phyloP scores from a whole-genome alignment of 495 filamentous ascomycete genomes.

The Alectoria sarmentosa region DNA sequence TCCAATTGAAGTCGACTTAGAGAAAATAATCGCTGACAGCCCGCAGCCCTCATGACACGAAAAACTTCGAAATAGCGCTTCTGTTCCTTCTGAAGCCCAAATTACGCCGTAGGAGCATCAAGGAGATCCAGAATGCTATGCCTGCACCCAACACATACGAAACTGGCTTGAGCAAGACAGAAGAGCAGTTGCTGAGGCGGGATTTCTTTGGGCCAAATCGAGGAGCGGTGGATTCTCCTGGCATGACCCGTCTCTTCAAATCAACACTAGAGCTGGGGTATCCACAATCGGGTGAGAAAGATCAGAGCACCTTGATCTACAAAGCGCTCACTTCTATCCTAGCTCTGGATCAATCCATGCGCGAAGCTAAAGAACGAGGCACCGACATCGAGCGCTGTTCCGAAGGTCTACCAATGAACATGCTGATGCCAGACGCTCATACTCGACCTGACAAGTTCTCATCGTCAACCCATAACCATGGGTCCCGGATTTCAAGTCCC shows the following conservation, averaged over 20 bases:
- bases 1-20: neutral
- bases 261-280: slow-evolving; percentile 8
- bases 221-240: slow-evolving; percentile 2
- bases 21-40: neutral
- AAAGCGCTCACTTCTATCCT: neutral
- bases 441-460: neutral
- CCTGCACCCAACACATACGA: neutral
- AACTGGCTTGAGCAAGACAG: slow-evolving; percentile 6
- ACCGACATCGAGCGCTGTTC: slow-evolving; percentile 7
- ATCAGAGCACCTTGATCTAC: neutral
- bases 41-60: slow-evolving; percentile 2
- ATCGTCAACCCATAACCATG: neutral
- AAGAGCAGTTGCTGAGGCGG: neutral
- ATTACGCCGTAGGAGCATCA: slow-evolving; percentile 4
- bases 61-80: slow-evolving; percentile 10
- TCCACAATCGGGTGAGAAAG: slow-evolving; percentile 9
- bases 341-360: slow-evolving; percentile 8
- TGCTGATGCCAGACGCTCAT: slow-evolving; percentile 8
- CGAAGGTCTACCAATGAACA: slow-evolving; percentile 6
- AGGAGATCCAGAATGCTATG: neutral
- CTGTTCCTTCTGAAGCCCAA: slow-evolving; percentile 8
- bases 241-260: slow-evolving; percentile 12
- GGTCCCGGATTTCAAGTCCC: neutral
- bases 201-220: neutral
- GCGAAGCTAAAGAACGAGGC: neutral